phyloP scores from a whole-genome alignment of 148 eudicot genomes.

The Spergularia marina region DNA sequence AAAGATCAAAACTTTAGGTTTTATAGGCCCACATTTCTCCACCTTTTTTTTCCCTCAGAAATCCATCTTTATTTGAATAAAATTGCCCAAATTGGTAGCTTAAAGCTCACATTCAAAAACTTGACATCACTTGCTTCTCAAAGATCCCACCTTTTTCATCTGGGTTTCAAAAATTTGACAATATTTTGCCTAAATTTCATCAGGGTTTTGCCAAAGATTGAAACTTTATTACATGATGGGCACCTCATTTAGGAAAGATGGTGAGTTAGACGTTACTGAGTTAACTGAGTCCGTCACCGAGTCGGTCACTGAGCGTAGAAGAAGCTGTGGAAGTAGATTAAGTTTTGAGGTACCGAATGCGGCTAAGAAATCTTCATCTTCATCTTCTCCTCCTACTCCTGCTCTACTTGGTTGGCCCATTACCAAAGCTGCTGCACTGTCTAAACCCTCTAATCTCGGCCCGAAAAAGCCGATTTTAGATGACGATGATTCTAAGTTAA shows the following conservation, averaged over 20 bases:
- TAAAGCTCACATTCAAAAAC: slow-evolving; percentile 7
- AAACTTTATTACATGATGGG: slow-evolving; percentile 29
- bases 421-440: slow-evolving; percentile 44
- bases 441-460: slow-evolving; percentile 31
- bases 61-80: neutral
- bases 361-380: slow-evolving; percentile 22
- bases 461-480: slow-evolving; percentile 26
- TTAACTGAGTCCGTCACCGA: slow-evolving; percentile 22
- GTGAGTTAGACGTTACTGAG: slow-evolving; percentile 31
- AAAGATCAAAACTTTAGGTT: slow-evolving; percentile 8
- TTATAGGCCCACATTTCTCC: slow-evolving; percentile 24
- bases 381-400: slow-evolving; percentile 12
- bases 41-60: slow-evolving; percentile 20
- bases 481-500: slow-evolving; percentile 39
- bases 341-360: slow-evolving; percentile 34
- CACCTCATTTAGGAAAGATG: slow-evolving; percentile 35
- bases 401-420: slow-evolving; percentile 80
- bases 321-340: slow-evolving; percentile 41
- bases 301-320: slow-evolving; percentile 35
- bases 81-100: neutral
- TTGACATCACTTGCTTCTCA: neutral
- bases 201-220: neutral
- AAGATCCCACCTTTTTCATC: slow-evolving; percentile 12
- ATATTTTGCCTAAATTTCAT: neutral
- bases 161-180: slow-evolving; percentile 9